Evolutionary conservation across 176 grass and related monocot genomes (phyloP), one percentile per base, ranked within the genome.

Genomic region (Cenchrus americanus): DNA sequence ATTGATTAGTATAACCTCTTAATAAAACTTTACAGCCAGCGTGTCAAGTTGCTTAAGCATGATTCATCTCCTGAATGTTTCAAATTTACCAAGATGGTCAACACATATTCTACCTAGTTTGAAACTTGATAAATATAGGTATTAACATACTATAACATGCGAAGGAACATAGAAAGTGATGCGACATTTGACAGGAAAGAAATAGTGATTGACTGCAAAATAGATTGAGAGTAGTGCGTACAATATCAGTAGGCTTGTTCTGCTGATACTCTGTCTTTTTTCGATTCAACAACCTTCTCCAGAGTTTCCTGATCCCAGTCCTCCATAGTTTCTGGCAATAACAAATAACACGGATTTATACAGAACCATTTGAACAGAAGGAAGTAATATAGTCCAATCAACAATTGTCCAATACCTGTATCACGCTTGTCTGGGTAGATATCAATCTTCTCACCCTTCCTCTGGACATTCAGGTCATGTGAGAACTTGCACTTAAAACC

Each of bases 381-480:
- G n/a, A n/a, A 6, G 41, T 14, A 9, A 43, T 18, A 48, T 18
- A 48, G 18, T 51, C 64, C 4, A 42, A 37, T 34, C 24, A 32
- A 32, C 62, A 24, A 63, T 46, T 61, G 19, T 41, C 0, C 24
- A 66, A 43, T 74, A 93, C 89, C 93, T 66, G 77, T 8, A 83
- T 99, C 96, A 55, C 96, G 96, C 86, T 99, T 90, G 88, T 99
- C 96, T 7, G 82, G 92, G 71, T 99, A 99, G 42, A 99, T 93
- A 87, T 99, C 96, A 42, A 99, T 99, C 84, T 99, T 99, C 77
- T 99, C 96, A 71, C 96, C 96, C 93, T 99, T 99, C 71, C 96
- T 94, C 84, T 99, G 96, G 13, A 99, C 86, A 94, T 94, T 94
- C 62, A 99, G 53, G 81, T 99, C 96, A 69, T 99, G 96, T 63